These are phyloP conservation scores for Monosporascus ibericus DNA, from an alignment of 2,329 filamentous ascomycete species.

Conservation along the genomic window DNA sequence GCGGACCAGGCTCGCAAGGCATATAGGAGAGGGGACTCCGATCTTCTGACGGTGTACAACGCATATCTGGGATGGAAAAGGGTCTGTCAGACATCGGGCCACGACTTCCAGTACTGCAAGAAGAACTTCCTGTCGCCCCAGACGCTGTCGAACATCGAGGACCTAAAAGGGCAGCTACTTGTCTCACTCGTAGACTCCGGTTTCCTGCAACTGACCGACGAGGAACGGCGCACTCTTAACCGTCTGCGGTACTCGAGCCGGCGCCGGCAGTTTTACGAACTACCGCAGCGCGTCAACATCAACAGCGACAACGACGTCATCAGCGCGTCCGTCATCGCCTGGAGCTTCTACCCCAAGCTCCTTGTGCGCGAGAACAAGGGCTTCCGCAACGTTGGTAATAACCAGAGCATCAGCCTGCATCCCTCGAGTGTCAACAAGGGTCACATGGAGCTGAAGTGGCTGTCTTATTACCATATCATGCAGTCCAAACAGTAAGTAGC, in stretches of 20 bases:
- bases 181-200: slow-evolving; percentile 81
- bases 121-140: slow-evolving; percentile 93
- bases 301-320: slow-evolving; percentile 78
- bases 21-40: slow-evolving; percentile 84
- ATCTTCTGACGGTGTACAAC: slow-evolving; percentile 88
- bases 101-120: slow-evolving; percentile 84
- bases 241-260: slow-evolving; percentile 61
- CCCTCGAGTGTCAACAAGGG: slow-evolving; percentile 84
- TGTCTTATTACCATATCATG: slow-evolving; percentile 98
- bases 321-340: slow-evolving; percentile 76
- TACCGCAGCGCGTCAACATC: slow-evolving; percentile 67
- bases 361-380: slow-evolving; percentile 76
- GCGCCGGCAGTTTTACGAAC: slow-evolving; percentile 71
- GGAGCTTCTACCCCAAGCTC: slow-evolving; percentile 94
- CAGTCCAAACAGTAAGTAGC: slow-evolving; percentile 68
- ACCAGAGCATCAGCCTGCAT: slow-evolving; percentile 81
- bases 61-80: slow-evolving; percentile 87
- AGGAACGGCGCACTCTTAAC: slow-evolving; percentile 65
- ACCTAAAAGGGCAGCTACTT: slow-evolving; percentile 87
- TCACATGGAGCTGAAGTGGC: slow-evolving; percentile 62
- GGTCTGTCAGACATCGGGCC: slow-evolving; percentile 65
- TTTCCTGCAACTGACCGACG: slow-evolving; percentile 67
- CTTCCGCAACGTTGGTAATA: slow-evolving; percentile 87
- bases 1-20: slow-evolving; percentile 72
- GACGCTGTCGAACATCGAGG: slow-evolving; percentile 86